Evolutionary conservation across 306 rosid species (phyloP).

Genomic region (Gillenia trifoliata): DNA sequence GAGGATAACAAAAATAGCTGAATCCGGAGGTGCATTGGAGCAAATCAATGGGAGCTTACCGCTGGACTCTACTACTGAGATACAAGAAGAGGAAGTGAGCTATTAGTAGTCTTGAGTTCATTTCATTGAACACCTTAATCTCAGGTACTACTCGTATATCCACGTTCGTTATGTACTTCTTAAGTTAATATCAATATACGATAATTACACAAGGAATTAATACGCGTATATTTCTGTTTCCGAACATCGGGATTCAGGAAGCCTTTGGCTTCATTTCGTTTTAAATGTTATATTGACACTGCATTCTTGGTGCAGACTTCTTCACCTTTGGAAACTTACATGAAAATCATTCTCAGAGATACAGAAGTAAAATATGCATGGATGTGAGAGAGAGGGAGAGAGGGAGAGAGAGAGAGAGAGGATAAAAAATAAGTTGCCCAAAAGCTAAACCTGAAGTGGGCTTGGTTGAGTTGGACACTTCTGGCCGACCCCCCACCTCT

Average conservation of each 20-base stretch:
- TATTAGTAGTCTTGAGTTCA: background rate
- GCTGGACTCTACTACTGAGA: conserved; percentile 45
- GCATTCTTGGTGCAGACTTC: conserved; percentile 1
- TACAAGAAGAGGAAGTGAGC: conserved; percentile 34
- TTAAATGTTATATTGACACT: background rate
- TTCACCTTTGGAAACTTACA: background rate
- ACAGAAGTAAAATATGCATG: background rate
- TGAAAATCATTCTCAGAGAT: background rate
- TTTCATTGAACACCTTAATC: background rate
- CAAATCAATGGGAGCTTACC: conserved; percentile 36
- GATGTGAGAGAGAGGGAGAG: background rate
- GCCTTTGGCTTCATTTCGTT: background rate
- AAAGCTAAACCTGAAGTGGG: background rate
- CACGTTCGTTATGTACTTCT: background rate
- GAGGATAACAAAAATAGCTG: conserved; percentile 41
- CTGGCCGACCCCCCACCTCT: no score
- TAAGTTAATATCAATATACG: no score
- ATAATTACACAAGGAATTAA: background rate
- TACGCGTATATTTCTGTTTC: background rate
- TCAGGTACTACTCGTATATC: background rate
- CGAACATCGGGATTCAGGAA: background rate
- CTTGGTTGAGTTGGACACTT: no score
- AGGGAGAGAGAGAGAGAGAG: no score
- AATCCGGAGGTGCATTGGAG: conserved; percentile 52
- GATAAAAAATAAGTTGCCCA: background rate